A percentile compares a stretch with the other conserved stretches of the same genome.
Evolutionary conservation across 305 asterid genomes (phyloP).

Genomic region (Ilex paraguariensis): DNA sequence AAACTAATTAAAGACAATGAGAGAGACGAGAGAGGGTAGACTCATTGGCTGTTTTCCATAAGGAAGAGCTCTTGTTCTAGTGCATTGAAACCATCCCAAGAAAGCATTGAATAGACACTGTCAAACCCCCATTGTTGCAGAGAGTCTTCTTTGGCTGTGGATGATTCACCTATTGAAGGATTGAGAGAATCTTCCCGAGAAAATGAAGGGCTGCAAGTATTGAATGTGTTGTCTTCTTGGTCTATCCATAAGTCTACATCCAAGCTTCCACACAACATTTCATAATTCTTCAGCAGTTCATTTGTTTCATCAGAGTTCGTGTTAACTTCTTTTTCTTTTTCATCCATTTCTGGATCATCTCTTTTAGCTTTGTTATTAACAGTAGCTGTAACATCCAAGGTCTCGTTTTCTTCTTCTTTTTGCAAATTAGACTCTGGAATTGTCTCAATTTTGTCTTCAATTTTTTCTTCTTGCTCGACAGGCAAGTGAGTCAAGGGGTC

Average conservation of each 20-base stretch:
- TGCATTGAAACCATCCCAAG: conserved; percentile 33
- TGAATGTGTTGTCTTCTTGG: conserved; percentile 3
- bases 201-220: conserved; percentile 22
- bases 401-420: not conserved
- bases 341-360: conserved; percentile 7
- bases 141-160: conserved; percentile 8
- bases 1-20: not conserved
- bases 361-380: not conserved
- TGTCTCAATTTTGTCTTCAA: not conserved
- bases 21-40: not conserved
- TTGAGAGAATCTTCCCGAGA: conserved; percentile 22
- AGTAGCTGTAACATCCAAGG: not conserved
- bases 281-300: conserved; percentile 20
- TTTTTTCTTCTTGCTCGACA: conserved; percentile 18
- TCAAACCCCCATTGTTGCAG: conserved; percentile 27
- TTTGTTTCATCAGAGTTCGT: conserved; percentile 4
- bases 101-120: conserved; percentile 31
- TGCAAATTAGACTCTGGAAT: not conserved
- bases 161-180: conserved; percentile 12
- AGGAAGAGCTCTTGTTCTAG: conserved; percentile 26
- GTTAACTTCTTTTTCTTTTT: not conserved
- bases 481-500: conserved; percentile 47
- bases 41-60: conserved; percentile 6
- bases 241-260: conserved; percentile 23
- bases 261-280: conserved; percentile 16